phyloP scores from a whole-genome alignment of 2,329 filamentous ascomycete species.

The Aspergillus ibericus region DNA sequence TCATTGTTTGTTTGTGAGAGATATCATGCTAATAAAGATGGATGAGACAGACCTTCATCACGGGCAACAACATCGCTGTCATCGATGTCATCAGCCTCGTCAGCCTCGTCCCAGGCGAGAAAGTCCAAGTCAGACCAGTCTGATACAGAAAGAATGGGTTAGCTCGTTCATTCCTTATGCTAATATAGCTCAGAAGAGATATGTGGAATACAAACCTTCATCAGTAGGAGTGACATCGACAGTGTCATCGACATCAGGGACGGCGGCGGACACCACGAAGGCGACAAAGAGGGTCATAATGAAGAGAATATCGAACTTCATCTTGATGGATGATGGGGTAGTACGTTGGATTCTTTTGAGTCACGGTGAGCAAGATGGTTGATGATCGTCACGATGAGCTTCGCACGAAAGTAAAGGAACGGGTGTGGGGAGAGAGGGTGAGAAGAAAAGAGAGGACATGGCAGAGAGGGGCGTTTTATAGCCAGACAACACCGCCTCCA shows the following conservation, averaged over 20 bases:
- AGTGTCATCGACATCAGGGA: not conserved
- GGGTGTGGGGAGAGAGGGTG: not conserved
- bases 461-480: not conserved
- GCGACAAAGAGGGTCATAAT: not conserved
- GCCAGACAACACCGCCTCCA: not conserved
- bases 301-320: slow-evolving; percentile 1
- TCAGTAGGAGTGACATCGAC: not conserved
- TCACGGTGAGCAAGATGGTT: not conserved
- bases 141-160: not conserved
- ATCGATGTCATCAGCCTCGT: not conserved
- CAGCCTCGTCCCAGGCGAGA: too few species aligned
- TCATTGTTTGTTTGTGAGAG: not conserved
- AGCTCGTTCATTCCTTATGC: not conserved
- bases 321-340: not conserved
- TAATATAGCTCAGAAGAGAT: too few species aligned
- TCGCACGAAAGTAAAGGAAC: not conserved
- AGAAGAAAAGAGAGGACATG: not conserved
- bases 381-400: not conserved
- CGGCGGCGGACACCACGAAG: not conserved
- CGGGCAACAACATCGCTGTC: not conserved
- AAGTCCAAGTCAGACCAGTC: not conserved
- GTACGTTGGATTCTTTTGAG: not conserved
- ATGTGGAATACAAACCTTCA: not conserved
- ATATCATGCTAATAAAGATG: not conserved
- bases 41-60: not conserved